Evolutionary conservation across 352 stramenopile species (phyloP), one percentile per base, ranked within the genome.

Genomic region (Phytophthora constricta): DNA sequence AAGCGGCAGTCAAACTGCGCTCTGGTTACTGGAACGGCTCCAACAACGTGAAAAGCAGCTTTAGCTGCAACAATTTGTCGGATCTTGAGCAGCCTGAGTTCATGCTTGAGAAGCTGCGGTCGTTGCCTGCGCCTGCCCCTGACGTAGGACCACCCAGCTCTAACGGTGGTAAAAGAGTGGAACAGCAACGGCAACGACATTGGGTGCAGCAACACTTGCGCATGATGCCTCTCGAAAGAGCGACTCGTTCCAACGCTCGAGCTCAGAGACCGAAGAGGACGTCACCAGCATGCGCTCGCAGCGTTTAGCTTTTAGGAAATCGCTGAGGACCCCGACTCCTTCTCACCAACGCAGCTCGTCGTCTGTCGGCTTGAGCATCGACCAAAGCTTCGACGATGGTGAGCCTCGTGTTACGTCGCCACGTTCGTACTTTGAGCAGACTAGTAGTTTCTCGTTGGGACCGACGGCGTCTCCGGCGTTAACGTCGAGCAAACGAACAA

Each of bases 11-110:
- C 25, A 77, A 84, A 55, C 72, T 85, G 33, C 84, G 82, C 19
- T 77, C 79, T 5, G 85, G 82, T 4, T 93, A 91, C 51, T 91
- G 85, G 85, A 91, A 91, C 49, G 78, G 76, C 31, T 55, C 72
- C 20, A 88, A 78, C 56, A 91, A 89, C 62, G 73, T 91, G 51
- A 93, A 86, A 58, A 91, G 80, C 70, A 93, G 85, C 70, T 90
- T 91, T 41, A 93, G 85, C 55, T 91, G 81, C 77, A 93, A 93
- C 69, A 93, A 93, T 50, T 52, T 93, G 19, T 58, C 81, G 3
- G 85, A 93, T 41, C 79, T 91, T 33, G 85, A 90, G 61, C 68
- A 77, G 11, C 74, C 72, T 10, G 81, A 81, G 26, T 52, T 85
- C 8, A 25, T 74, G 47, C 63, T 88, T 34, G 77, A 89, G 46